These are phyloP conservation scores for Pestalotiopsis sp. DNA, from an alignment of 2,329 filamentous ascomycete genomes.

Conservation along the genomic window DNA sequence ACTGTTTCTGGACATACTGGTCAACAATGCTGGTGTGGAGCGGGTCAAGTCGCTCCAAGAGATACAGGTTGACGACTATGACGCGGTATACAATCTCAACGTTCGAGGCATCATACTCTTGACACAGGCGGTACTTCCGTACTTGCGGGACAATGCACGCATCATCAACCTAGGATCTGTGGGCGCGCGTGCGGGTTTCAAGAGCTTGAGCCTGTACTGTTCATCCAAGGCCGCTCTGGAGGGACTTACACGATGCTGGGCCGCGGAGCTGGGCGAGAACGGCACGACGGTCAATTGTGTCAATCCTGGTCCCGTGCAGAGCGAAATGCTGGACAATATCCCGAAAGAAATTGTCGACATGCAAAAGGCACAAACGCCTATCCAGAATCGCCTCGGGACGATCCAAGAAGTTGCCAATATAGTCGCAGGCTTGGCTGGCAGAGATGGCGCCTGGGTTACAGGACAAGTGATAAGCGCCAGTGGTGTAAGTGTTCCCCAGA, in stretches of 20 bases:
- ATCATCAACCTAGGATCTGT: slow-evolving; percentile 65
- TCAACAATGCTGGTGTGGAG: slow-evolving; percentile 43
- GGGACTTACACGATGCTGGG: slow-evolving; percentile 60
- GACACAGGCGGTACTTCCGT: slow-evolving; percentile 53
- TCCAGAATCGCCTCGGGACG: slow-evolving; percentile 53
- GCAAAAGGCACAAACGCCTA: slow-evolving; percentile 53
- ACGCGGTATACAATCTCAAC: slow-evolving; percentile 59
- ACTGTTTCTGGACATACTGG: slow-evolving; percentile 33
- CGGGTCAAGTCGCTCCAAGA: slow-evolving; percentile 39
- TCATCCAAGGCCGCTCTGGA: slow-evolving; percentile 64
- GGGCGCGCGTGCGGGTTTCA: slow-evolving; percentile 49
- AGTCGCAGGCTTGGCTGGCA: slow-evolving; percentile 56
- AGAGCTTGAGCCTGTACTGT: slow-evolving; percentile 51
- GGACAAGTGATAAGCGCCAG: slow-evolving; percentile 60
- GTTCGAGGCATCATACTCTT: slow-evolving; percentile 57
- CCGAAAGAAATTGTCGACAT: slow-evolving; percentile 49
- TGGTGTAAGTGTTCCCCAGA: slow-evolving; percentile 39
- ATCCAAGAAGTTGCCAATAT: slow-evolving; percentile 58
- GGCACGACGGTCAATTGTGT: slow-evolving; percentile 66
- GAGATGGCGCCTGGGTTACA: slow-evolving; percentile 51
- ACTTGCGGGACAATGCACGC: slow-evolving; percentile 47
- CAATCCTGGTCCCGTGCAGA: slow-evolving; percentile 61
- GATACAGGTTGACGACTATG: slow-evolving; percentile 52
- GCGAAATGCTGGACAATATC: slow-evolving; percentile 58
- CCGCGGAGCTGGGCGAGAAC: slow-evolving; percentile 56